phyloP scores from a whole-genome alignment of 2,329 filamentous ascomycete species.

The Colletotrichum simmondsii region DNA sequence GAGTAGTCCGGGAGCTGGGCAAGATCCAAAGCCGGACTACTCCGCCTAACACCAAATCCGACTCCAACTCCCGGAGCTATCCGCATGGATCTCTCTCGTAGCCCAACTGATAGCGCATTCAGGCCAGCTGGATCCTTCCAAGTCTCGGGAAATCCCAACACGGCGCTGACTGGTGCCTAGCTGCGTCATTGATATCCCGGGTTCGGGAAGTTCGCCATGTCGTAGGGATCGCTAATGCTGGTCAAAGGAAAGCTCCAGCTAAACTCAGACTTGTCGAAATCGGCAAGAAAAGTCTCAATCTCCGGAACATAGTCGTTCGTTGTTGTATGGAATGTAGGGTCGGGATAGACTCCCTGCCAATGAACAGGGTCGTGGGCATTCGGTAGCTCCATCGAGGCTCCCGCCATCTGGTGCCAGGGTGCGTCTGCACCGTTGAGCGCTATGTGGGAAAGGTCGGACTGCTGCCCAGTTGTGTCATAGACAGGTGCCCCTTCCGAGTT shows the following conservation, averaged over 20 bases:
- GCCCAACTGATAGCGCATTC: neutral
- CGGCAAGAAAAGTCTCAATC: constrained; percentile 30
- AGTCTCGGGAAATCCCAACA: neutral
- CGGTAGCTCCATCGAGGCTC: constrained; percentile 1
- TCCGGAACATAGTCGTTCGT: constrained; percentile 22
- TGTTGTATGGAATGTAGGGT: neutral
- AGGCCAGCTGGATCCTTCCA: neutral
- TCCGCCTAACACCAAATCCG: neutral
- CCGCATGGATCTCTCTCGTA: neutral
- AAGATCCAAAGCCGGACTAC: neutral
- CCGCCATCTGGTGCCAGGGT: constrained; percentile 16
- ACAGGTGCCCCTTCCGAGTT: neutral
- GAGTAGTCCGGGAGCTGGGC: neutral
- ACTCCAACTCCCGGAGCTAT: neutral
- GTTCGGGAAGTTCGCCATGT: constrained; percentile 1
- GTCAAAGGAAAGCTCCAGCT: constrained; percentile 33
- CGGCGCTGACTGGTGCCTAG: neutral
- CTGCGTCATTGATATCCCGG: neutral
- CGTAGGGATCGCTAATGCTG: constrained; percentile 13
- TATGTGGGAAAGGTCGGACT: neutral
- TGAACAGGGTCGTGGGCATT: neutral
- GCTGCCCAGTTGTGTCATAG: constrained; percentile 6
- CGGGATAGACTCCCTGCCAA: constrained; percentile 22
- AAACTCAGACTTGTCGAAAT: constrained; percentile 32
- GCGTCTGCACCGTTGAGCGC: constrained; percentile 6